Base-by-base conservation (phyloP, 1,139 yeast genomes). In the Kurtzmaniella quercitrusa region DNA sequence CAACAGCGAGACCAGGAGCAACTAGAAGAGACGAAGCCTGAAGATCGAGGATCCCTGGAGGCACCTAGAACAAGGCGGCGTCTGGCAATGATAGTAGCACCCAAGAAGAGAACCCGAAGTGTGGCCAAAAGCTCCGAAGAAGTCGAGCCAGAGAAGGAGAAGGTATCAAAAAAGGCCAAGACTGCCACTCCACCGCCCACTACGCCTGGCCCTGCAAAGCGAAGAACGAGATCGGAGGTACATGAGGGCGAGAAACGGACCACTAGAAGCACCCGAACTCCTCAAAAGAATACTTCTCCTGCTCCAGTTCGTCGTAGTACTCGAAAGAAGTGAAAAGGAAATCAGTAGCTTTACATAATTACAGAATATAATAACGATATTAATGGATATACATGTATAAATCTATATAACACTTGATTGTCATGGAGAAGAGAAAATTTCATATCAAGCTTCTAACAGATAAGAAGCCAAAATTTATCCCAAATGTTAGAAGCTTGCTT, bases 381-480 rank as follows among this genome's bases (percentile, higher is more conserved):
- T 31, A 31, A 14, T 31, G 18, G 36, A 14, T 14, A 29, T 31
- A 31, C 16, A 14, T 4, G 10, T 9, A 14, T 31, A 31, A 14
- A 31, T 27, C 16, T 31, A 31, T 31, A 25, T 39, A n/a, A 34
- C 40, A 29, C 25, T 25, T 34, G 33, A 34, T 37, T 11, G 7
- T 27, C 31, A 31, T 14, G 14, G 8, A 12, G n/a, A 11, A 9
- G 34, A 12, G 25, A 27, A 43, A 41, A 42, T 46, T 43, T 52
- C n/a, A n/a, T n/a, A n/a, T n/a, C n/a, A n/a, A n/a, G n/a, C n/a
- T n/a, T 21, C 23, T 21, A 61, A 41, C 63, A 54, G 21, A 61
- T 44, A 16, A 52, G 27, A 18, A 47, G 63, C 82, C 83, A 79
- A 57, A 79, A 63, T 58, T 76, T 79, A 43, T 72, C 79, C 81